Base-by-base conservation (phyloP, 2,329 filamentous ascomycete species). In the Colletotrichum brevisporum region DNA sequence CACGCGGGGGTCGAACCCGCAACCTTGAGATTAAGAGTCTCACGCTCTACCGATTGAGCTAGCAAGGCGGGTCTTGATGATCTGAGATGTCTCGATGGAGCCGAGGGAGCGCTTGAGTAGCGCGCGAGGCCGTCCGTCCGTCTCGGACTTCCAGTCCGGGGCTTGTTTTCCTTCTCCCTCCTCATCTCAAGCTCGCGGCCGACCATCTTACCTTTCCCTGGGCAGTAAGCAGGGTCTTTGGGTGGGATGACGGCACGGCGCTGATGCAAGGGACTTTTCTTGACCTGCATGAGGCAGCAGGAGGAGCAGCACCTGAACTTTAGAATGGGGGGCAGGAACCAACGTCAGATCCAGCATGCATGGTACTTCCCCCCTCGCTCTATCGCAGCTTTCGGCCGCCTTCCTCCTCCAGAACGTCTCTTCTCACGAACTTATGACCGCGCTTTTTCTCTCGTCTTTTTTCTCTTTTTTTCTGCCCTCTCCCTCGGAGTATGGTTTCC, bases 21-120 rank as follows among this genome's bases (percentile, higher is more conserved):
- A 71, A 69, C 69, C 65, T 71, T 69, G 65, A 71, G 69, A 71
- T 71, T 88, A 87, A 88, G 89, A 91, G 89, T 90, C 89, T 90
- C 85, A 91, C 89, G 88, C 89, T 91, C 89, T 57, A 63, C 52
- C 52, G 61, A 63, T 57, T 63, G 52, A 63, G 61, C 61, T 63
- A 63, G 61, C 52, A 63, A 63, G 52, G 61, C 61, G 53, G 52
- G 53, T 31, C 24, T 55, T 15, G 6, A 18, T 18, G 45, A 10
- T 8, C 4, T 48, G 18, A 48, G 18, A 10, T 10, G 18, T n/a
- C 2, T 24, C 15, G 2, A 13, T 15, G 15, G 41, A n/a, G 41
- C 16, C 13, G 15, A 13, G 41, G 13, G 5, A 15, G 41, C 13
- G 2, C 41, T 12, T 43, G 13, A 43, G 16, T 5, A 10, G 41